These are phyloP conservation scores for Yamadazyma takamatsuzukensis DNA, from an alignment of 805 yeast species.

Conservation along the genomic window DNA sequence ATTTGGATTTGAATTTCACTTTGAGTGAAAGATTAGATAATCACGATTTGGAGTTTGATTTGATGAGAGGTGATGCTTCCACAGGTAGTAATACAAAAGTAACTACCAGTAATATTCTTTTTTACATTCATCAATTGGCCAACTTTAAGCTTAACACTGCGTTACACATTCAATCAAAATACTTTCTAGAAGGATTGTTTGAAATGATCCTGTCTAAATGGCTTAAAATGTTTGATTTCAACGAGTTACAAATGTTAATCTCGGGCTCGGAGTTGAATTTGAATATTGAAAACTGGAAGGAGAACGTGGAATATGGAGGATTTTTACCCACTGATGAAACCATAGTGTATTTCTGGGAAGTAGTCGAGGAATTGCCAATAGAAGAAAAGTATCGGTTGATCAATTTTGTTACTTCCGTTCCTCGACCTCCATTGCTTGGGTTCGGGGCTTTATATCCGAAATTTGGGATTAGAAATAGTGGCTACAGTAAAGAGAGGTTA, in stretches of 20 bases:
- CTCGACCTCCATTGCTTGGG: conserved; percentile 88
- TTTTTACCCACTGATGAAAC: conserved; percentile 55
- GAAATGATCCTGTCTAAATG: conserved; percentile 67
- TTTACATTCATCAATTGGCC: conserved; percentile 74
- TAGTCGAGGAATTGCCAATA: conserved; percentile 61
- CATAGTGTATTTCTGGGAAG: conserved; percentile 66
- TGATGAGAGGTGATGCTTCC: conserved; percentile 53
- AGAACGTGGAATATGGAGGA: conserved; percentile 65
- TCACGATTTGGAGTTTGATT: conserved; percentile 44
- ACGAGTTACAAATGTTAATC: conserved; percentile 78
- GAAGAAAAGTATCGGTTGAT: conserved; percentile 64
- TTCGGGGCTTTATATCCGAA: conserved; percentile 69
- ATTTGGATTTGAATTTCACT: conserved; percentile 65
- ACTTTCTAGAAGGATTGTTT: conserved; percentile 68
- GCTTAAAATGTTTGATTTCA: conserved; percentile 81
- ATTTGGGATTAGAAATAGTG: conserved; percentile 76
- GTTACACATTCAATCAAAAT: conserved; percentile 53
- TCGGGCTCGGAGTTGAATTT: conserved; percentile 74
- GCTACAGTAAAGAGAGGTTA: conserved; percentile 51
- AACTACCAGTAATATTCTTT: conserved; percentile 54
- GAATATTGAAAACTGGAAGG: conserved; percentile 64
- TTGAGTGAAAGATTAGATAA: conserved; percentile 46
- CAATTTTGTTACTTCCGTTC: conserved; percentile 88
- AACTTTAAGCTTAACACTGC: conserved; percentile 71
- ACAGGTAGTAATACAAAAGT: conserved; percentile 60